Evolutionary conservation across 2,329 filamentous ascomycete genomes (phyloP), one percentile per base, ranked within the genome.

Genomic region (Orbilia javanica): DNA sequence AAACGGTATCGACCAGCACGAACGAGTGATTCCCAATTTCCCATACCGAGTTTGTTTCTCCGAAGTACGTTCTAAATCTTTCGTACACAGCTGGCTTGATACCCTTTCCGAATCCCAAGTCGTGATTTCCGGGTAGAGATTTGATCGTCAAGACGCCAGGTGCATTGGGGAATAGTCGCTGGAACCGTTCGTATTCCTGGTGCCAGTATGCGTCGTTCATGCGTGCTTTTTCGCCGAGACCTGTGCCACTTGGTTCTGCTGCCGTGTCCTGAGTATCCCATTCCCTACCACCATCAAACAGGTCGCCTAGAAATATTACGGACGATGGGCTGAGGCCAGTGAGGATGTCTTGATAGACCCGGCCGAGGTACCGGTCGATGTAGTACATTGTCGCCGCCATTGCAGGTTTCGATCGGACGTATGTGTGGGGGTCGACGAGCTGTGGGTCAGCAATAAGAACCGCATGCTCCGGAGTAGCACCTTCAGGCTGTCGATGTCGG

Each of bases 231-330:
- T 79, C 70, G 25, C 75, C 75, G 6, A 18, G 64, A 6, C 75
- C 75, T 15, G 20, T 34, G 1, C 75, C 75, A 13, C 69, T 53
- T n/a, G 69, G 75, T 48, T 8, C 36, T 0, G 73, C 65, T 8
- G 25, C 53, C 7, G 89, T 91, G 25, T 87, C 87, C 1, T 84
- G 86, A 11, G 94, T 95, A 80, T 91, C 92, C 96, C 96, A 99
- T 86, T 99, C 96, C 80, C 96, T 89, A 7, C 96, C 96, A 3
- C 96, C 96, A 83, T 99, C 96, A 82, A 99, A 97, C 0, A 99
- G 86, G 83, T 99, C 96, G 6, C 96, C 96, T 0, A 99, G 86
- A 83, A 99, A 98, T 83, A 97, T 89, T 0, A 97, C 87, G 15
- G 92, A 94, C 83, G 97, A 93, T 0, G 96, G 96, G n/a, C 89